Evolutionary conservation across 352 stramenopile genomes (phyloP).

Genomic region (Salisapilia sapeloensis): DNA sequence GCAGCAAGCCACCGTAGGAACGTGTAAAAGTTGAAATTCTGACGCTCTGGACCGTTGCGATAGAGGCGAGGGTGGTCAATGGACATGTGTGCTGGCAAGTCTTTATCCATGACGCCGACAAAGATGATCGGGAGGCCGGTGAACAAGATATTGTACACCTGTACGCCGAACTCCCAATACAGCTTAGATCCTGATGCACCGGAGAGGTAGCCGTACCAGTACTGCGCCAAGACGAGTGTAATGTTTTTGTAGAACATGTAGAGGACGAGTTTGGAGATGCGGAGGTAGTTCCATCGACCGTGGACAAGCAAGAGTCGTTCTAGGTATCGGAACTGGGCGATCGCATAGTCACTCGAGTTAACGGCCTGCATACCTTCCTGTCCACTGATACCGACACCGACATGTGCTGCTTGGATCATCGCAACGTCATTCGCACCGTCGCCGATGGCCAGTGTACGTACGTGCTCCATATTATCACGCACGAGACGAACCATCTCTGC

Average conservation of each 20-base stretch:
- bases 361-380: conserved; percentile 91
- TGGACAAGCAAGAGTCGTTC: conserved; percentile 83
- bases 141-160: conserved; percentile 91
- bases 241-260: conserved; percentile 95
- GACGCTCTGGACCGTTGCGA: conserved; percentile 32
- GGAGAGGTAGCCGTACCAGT: conserved; percentile 86
- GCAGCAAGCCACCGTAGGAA: conserved; percentile 66
- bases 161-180: conserved; percentile 72
- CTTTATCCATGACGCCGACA: conserved; percentile 69
- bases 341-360: conserved; percentile 88
- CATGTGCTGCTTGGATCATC: conserved; percentile 89
- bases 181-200: conserved; percentile 83
- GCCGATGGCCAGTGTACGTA: conserved; percentile 77
- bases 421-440: conserved; percentile 90
- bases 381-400: conserved; percentile 87
- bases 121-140: conserved; percentile 85
- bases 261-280: conserved; percentile 80
- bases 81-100: conserved; percentile 57
- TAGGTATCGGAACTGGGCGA: conserved; percentile 88
- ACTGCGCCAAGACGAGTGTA: conserved; percentile 78
- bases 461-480: conserved; percentile 26
- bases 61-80: conserved; percentile 69
- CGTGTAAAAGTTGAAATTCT: conserved; percentile 67
- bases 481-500: conserved; percentile 66
- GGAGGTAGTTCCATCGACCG: conserved; percentile 83